Evolutionary conservation across 139 green algal genomes (phyloP).

Genomic region (Coelastrella sp.): DNA sequence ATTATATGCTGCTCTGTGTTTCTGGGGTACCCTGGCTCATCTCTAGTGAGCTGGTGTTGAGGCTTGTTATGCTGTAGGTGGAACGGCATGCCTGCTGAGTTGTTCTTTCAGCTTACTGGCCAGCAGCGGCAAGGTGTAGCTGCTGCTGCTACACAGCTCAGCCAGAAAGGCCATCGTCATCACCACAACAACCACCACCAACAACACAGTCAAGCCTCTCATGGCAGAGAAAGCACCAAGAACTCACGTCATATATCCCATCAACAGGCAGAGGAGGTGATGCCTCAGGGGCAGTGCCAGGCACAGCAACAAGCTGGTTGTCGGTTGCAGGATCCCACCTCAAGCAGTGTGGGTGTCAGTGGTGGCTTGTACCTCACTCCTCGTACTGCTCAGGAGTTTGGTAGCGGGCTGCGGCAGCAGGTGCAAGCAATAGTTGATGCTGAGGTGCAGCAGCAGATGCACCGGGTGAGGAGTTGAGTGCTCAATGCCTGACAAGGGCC

Average conservation of each 20-base stretch:
- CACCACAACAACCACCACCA: not conserved
- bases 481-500: not conserved
- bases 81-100: slow-evolving; percentile 2
- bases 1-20: not conserved
- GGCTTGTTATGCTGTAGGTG: not conserved
- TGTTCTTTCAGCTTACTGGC: not conserved
- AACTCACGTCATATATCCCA: not conserved
- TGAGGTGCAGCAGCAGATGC: slow-evolving; percentile 3
- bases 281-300: not conserved
- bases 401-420: slow-evolving; percentile 1
- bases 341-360: not conserved
- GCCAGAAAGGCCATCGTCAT: not conserved
- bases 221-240: slow-evolving; percentile 14
- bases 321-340: not conserved
- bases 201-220: not conserved
- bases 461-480: not conserved
- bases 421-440: not conserved
- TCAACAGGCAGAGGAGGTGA: not conserved
- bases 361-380: slow-evolving; percentile 2
- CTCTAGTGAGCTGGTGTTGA: too few relatives aligned
- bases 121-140: not conserved
- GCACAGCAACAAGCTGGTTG: not conserved
- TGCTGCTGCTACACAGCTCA: not conserved
- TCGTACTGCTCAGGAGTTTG: slow-evolving; percentile 6
- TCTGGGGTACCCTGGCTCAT: too few relatives aligned